A percentile compares a stretch with the other conserved stretches of the same genome.
Evolutionary conservation across 1,284 basidiomycete genomes (phyloP).

Genomic region (Fomes fomentarius): DNA sequence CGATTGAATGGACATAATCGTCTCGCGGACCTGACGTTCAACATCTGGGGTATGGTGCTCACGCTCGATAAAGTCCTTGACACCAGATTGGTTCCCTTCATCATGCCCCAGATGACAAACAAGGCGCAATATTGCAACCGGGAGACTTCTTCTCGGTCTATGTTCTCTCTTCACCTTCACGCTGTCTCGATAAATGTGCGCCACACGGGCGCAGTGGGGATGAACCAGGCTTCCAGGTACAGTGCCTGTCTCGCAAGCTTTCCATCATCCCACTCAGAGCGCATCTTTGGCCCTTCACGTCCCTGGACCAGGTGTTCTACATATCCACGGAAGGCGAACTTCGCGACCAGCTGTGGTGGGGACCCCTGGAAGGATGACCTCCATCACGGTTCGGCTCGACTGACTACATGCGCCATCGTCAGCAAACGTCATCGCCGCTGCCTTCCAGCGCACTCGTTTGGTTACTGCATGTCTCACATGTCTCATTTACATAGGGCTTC

Average conservation of each 20-base stretch:
- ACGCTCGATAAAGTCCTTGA: not conserved
- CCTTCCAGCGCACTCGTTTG: no score
- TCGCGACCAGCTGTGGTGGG: no score
- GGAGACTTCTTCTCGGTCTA: not conserved
- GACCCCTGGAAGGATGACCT: no score
- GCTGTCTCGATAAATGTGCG: not conserved
- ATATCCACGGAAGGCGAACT: no score
- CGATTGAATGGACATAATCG: not conserved
- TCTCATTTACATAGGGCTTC: not conserved
- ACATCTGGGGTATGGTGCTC: not conserved
- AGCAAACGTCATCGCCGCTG: no score
- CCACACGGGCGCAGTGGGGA: not conserved
- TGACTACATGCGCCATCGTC: no score
- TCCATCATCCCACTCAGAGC: not conserved
- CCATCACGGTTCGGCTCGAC: not conserved
- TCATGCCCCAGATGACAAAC: not conserved
- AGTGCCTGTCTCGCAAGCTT: not conserved
- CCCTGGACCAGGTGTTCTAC: not conserved
- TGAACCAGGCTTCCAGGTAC: not conserved
- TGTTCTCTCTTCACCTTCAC: not conserved
- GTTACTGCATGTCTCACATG: no score
- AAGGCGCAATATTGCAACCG: not conserved
- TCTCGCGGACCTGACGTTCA: not conserved
- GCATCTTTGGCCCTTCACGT: not conserved
- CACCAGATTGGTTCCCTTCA: not conserved